These are phyloP conservation scores for Umbelopsis sp. DNA, from an alignment of 192 early-diverging fungal species.

Conservation along the genomic window DNA sequence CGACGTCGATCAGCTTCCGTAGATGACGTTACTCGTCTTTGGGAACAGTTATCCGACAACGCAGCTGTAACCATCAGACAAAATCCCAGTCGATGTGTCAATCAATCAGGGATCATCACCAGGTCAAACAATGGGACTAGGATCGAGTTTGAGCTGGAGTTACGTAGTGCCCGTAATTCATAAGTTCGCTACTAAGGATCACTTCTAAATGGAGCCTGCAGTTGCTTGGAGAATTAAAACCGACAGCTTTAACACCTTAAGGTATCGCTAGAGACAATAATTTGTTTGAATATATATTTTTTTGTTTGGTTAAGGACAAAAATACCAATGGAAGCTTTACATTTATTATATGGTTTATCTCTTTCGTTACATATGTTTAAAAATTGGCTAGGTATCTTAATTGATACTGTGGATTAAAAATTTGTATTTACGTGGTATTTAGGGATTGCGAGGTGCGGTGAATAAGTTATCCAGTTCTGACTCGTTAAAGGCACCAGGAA, in stretches of 20 bases:
- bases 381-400: no score
- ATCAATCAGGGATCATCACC: neutral
- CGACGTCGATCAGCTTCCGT: neutral
- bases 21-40: neutral
- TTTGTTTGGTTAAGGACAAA: no score
- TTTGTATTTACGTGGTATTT: conserved; percentile 5
- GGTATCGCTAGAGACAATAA: no score
- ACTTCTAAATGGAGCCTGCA: no score
- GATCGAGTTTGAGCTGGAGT: neutral
- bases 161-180: no score
- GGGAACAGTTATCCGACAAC: neutral
- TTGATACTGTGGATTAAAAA: neutral
- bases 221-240: no score
- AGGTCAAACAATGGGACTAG: neutral
- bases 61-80: neutral
- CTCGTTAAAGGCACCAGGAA: conserved; percentile 14
- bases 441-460: conserved; percentile 11
- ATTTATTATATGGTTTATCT: no score
- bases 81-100: neutral
- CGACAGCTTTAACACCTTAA: no score
- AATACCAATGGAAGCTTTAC: no score
- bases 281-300: no score
- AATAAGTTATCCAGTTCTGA: conserved; percentile 21
- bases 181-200: no score
- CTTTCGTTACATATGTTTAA: no score